Conservation (phyloP, 2,329 filamentous ascomycete species). For the Cytospora leucostoma region DNA sequence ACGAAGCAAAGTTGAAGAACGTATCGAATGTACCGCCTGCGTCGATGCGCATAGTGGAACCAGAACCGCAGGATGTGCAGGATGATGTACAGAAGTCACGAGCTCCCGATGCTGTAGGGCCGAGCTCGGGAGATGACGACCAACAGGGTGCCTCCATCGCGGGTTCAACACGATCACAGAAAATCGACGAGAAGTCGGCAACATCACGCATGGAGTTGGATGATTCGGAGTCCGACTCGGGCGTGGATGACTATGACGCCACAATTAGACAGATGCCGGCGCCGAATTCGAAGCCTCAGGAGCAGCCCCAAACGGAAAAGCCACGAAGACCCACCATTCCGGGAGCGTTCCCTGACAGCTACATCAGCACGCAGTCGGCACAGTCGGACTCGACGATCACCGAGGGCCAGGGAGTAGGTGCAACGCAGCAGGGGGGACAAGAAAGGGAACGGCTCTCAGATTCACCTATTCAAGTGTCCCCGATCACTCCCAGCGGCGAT, state of each 20-base stretch:
- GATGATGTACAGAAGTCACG: constrained; percentile 35
- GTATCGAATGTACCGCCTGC: constrained; percentile 58
- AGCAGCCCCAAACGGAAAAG: constrained; percentile 15
- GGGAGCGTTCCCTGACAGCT: constrained; percentile 47
- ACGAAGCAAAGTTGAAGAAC: constrained; percentile 50
- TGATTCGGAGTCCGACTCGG: constrained; percentile 69
- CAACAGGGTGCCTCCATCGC: constrained; percentile 47
- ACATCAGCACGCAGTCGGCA: constrained; percentile 36
- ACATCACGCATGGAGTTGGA: constrained; percentile 68
- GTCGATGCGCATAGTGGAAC: constrained; percentile 61
- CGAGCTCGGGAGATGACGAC: constrained; percentile 45
- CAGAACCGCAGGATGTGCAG: constrained; percentile 46
- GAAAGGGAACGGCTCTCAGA: constrained; percentile 58
- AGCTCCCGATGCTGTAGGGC: constrained; percentile 38
- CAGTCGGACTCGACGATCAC: constrained; percentile 34
- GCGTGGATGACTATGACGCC: constrained; percentile 47
- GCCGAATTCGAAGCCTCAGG: constrained; percentile 27
- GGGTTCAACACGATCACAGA: constrained; percentile 42
- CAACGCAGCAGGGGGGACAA: constrained; percentile 31
- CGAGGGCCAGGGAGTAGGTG: constrained; percentile 36
- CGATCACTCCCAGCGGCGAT: constrained; percentile 44
- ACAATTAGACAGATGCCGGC: constrained; percentile 35
- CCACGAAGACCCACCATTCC: constrained; percentile 39
- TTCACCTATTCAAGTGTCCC: constrained; percentile 68
- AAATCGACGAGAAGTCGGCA: constrained; percentile 53